Conservation (phyloP, 768 basidiomycete species). For the Cyclocybe cylindracea region DNA sequence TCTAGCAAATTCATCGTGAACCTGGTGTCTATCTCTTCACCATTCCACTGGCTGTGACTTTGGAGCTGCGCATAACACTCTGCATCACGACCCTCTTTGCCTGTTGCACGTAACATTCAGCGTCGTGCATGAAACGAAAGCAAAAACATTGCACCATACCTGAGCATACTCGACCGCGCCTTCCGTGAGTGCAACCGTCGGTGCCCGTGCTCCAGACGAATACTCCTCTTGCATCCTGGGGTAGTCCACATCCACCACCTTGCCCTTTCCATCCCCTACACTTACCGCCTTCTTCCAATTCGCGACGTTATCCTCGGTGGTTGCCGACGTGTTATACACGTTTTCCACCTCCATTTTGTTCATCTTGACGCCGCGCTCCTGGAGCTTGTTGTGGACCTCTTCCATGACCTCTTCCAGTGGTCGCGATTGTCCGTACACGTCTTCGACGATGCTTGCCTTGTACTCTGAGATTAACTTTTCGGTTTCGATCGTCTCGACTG, state of each 20-base stretch:
- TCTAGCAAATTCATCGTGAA: not conserved
- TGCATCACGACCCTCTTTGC: slow-evolving; percentile 7
- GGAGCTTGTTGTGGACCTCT: no score
- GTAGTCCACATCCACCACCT: slow-evolving; percentile 1
- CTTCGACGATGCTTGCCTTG: no score
- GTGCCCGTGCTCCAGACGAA: not conserved
- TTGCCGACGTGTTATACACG: not conserved
- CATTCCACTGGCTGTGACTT: slow-evolving; percentile 9
- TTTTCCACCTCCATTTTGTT: no score
- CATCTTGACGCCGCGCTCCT: no score
- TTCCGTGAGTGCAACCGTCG: not conserved
- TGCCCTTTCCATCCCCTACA: not conserved
- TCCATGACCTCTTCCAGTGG: no score
- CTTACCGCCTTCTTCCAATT: slow-evolving; percentile 3
- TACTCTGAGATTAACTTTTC: slow-evolving; percentile 20
- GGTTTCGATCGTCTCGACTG: slow-evolving; percentile 24
- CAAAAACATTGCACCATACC: not conserved
- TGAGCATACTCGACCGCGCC: slow-evolving; percentile 3
- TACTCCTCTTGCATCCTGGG: slow-evolving; percentile 7
- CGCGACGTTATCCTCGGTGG: slow-evolving; percentile 1
- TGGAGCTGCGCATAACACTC: slow-evolving; percentile 10
- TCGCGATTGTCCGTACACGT: no score
- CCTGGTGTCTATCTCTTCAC: not conserved
- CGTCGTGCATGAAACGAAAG: not conserved
- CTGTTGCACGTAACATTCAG: not conserved